Percentiles rank a stretch among this genome's conserved stretches.
These are phyloP conservation scores for Gentiana macrophylla DNA, from an alignment of 257 asterid genomes.

Conservation along the genomic window DNA sequence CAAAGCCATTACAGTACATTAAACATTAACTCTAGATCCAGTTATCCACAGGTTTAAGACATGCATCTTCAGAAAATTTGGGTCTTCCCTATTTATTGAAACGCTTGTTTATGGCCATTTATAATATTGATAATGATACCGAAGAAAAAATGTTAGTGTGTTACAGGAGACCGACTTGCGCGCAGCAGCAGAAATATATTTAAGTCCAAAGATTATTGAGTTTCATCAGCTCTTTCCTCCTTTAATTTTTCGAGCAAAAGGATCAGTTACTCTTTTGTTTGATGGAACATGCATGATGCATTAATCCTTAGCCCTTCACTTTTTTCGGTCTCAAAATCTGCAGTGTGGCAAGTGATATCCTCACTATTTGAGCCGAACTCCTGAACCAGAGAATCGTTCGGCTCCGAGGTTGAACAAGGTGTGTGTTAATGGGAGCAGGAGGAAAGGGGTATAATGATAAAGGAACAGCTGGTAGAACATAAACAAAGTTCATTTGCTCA, in stretches of 20 bases:
- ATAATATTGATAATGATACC: too few relatives aligned
- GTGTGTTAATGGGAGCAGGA: conserved; percentile 9
- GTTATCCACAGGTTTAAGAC: too few relatives aligned
- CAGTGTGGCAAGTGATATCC: conserved; percentile 1
- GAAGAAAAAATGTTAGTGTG: too few relatives aligned
- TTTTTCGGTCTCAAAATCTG: conserved; percentile 1
- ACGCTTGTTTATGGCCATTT: too few relatives aligned
- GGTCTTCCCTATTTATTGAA: too few relatives aligned
- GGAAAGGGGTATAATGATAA: conserved; percentile 33
- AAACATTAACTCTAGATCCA: too few relatives aligned
- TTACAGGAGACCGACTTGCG: too few relatives aligned
- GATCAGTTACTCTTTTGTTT: conserved; percentile 9
- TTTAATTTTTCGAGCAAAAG: conserved; percentile 26
- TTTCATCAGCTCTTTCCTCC: conserved; percentile 63
- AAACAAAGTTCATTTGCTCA: conserved; percentile 29
- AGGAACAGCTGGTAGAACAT: conserved; percentile 37
- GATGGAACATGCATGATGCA: too few relatives aligned
- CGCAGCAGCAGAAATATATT: not conserved
- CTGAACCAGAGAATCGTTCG: conserved; percentile 13
- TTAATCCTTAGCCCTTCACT: conserved; percentile 2
- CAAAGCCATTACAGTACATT: too few relatives aligned
- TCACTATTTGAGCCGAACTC: conserved; percentile 1
- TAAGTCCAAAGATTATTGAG: conserved; percentile 20
- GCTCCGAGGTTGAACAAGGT: conserved; percentile 6
- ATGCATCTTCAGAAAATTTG: too few relatives aligned